phyloP scores from a whole-genome alignment of 208 protist species.

The Strigomonas culicis region DNA sequence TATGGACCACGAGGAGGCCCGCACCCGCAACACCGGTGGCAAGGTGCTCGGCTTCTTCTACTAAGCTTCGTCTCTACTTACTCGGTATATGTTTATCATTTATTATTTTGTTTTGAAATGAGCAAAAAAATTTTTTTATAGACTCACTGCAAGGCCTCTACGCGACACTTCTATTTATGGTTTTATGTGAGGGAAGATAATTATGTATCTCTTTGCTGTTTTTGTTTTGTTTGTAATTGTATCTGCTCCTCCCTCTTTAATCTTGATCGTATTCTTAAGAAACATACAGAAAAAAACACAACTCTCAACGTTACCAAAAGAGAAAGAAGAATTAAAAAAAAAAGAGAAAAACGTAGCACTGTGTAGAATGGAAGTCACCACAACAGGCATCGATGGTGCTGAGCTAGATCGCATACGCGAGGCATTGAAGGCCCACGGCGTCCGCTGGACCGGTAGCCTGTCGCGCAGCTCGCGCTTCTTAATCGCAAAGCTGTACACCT shows the following conservation, averaged over 20 bases:
- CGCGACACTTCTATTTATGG: background rate
- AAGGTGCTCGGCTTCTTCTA: constrained; percentile 98
- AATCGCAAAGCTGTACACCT: background rate
- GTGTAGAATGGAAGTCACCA: constrained; percentile 46
- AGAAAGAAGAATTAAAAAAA: background rate
- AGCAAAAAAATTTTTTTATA: constrained; percentile 7
- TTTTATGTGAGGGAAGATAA: background rate
- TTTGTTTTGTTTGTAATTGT: constrained; percentile 1
- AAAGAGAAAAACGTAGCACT: constrained; percentile 6
- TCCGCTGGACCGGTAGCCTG: constrained; percentile 36
- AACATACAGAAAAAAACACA: background rate
- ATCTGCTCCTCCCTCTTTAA: background rate
- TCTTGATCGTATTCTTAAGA: constrained; percentile 13
- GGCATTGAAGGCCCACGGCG: constrained; percentile 18
- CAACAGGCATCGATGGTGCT: constrained; percentile 50
- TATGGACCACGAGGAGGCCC: constrained; percentile 99
- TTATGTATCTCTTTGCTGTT: background rate
- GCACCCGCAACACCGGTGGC: constrained; percentile 98
- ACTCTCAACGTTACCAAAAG: background rate
- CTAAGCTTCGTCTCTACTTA: background rate
- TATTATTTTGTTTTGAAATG: constrained; percentile 1
- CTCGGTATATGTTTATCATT: constrained; percentile 8
- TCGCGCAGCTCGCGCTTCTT: constrained; percentile 16
- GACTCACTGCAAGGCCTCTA: background rate
- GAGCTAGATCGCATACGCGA: constrained; percentile 28